Conservation (phyloP, 2,329 filamentous ascomycete genomes). For the Cercospora nicotianae region DNA sequence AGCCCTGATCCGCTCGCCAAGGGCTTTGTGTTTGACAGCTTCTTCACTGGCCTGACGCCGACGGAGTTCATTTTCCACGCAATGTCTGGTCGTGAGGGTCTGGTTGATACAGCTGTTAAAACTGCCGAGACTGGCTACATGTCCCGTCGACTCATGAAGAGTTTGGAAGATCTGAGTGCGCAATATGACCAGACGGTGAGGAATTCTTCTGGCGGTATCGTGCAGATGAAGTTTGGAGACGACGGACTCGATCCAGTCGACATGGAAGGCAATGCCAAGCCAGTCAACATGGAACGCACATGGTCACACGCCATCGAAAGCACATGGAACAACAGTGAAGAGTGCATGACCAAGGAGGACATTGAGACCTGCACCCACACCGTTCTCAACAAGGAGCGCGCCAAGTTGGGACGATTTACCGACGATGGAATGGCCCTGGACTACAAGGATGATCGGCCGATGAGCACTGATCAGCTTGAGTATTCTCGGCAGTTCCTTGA, state of each 20-base stretch:
- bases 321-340: slow-evolving; percentile 77
- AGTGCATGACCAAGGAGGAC: slow-evolving; percentile 70
- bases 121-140: slow-evolving; percentile 99
- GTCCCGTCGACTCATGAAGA: slow-evolving; percentile 98
- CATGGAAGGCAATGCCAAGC: slow-evolving; percentile 92
- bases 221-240: slow-evolving; percentile 96
- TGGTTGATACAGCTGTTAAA: slow-evolving; percentile 98
- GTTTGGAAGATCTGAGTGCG: slow-evolving; percentile 87
- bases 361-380: slow-evolving; percentile 68
- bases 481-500: slow-evolving; percentile 79
- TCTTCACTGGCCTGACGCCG: slow-evolving; percentile 86
- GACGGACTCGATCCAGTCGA: slow-evolving; percentile 94
- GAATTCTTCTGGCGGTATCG: slow-evolving; percentile 82
- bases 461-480: slow-evolving; percentile 63
- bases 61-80: slow-evolving; percentile 98
- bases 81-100: slow-evolving; percentile 95
- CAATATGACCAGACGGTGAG: slow-evolving; percentile 94
- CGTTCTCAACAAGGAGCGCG: slow-evolving; percentile 67
- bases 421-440: slow-evolving; percentile 48
- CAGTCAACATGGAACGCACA: slow-evolving; percentile 87
- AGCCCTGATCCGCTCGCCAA: slow-evolving; percentile 90
- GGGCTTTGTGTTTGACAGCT: slow-evolving; percentile 95
- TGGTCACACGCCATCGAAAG: slow-evolving; percentile 76
- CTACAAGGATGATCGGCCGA: slow-evolving; percentile 70
- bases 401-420: slow-evolving; percentile 53